A percentile compares a stretch with the other conserved stretches of the same genome.
phyloP scores from a whole-genome alignment of 495 filamentous ascomycete species.

The Aspergillus sclerotiicarbonarius region DNA sequence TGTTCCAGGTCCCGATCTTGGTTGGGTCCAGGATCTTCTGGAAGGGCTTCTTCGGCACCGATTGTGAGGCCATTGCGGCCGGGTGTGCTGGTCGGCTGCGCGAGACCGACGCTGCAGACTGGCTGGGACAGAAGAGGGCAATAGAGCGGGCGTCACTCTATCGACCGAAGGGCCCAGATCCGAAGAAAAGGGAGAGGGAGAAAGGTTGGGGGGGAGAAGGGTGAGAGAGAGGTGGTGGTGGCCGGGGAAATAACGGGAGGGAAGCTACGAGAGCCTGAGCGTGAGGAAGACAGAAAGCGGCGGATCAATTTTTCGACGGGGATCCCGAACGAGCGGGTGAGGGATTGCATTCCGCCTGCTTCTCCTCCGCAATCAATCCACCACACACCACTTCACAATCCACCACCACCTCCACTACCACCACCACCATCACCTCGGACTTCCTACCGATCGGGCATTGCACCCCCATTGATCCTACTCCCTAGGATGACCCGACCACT shows the following conservation, averaged over 20 bases:
- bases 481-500: slow-evolving; percentile 18
- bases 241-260: neutral
- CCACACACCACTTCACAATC: neutral
- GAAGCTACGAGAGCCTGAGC: neutral
- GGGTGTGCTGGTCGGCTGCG: slow-evolving; percentile 7
- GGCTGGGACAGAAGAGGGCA: neutral
- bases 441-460: neutral
- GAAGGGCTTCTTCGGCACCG: slow-evolving; percentile 27
- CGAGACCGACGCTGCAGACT: neutral
- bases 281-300: neutral
- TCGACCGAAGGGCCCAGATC: neutral
- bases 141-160: neutral
- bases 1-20: slow-evolving; percentile 41
- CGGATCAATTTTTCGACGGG: slow-evolving; percentile 31
- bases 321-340: slow-evolving; percentile 15
- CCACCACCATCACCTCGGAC: too few relatives aligned
- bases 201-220: neutral
- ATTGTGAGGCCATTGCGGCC: slow-evolving; percentile 45
- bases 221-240: neutral
- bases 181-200: neutral
- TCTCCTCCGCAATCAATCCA: neutral
- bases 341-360: neutral
- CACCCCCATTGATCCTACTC: neutral
- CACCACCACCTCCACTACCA: too few relatives aligned
- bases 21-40: slow-evolving; percentile 47